Evolutionary conservation across 352 stramenopile genomes (phyloP).

Genomic region (Thalassiosira livingstoniorum): DNA sequence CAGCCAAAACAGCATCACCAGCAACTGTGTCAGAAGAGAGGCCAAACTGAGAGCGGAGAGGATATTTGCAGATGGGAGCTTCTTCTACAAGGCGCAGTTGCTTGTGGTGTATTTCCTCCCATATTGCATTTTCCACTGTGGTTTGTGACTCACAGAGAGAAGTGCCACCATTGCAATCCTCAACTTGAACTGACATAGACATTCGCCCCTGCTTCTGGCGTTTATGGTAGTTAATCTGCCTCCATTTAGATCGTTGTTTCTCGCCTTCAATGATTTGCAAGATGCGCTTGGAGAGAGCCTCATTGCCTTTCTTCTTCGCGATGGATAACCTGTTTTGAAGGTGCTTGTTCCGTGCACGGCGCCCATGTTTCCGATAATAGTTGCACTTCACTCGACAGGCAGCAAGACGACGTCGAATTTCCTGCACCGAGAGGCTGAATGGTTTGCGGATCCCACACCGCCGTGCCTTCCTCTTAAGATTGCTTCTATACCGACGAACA

Average conservation of each 20-base stretch:
- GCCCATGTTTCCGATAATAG: conserved; percentile 11
- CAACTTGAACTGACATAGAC: conserved; percentile 11
- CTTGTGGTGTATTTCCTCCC: conserved; percentile 9
- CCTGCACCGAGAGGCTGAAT: neutral
- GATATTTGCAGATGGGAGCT: conserved; percentile 35
- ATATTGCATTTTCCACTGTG: conserved; percentile 22
- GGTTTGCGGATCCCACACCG: neutral
- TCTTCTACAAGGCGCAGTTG: conserved; percentile 32
- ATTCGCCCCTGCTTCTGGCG: neutral
- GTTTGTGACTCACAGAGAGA: neutral
- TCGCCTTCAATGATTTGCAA: conserved; percentile 31
- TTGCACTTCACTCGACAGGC: conserved; percentile 15
- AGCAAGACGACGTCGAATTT: neutral
- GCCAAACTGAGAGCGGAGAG: conserved; percentile 25
- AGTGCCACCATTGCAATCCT: neutral
- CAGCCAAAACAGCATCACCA: conserved; percentile 10
- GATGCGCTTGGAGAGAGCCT: neutral
- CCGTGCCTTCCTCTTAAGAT: conserved; percentile 3
- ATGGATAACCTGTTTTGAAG: neutral
- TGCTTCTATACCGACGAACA: neutral
- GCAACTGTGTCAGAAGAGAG: conserved; percentile 14
- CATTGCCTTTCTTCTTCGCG: neutral
- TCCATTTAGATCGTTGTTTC: conserved; percentile 18
- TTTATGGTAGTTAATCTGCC: conserved; percentile 13
- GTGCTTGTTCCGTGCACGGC: conserved; percentile 2